These are phyloP conservation scores for Polyplosphaeria fusca DNA, from an alignment of 495 filamentous ascomycete genomes.

Conservation along the genomic window DNA sequence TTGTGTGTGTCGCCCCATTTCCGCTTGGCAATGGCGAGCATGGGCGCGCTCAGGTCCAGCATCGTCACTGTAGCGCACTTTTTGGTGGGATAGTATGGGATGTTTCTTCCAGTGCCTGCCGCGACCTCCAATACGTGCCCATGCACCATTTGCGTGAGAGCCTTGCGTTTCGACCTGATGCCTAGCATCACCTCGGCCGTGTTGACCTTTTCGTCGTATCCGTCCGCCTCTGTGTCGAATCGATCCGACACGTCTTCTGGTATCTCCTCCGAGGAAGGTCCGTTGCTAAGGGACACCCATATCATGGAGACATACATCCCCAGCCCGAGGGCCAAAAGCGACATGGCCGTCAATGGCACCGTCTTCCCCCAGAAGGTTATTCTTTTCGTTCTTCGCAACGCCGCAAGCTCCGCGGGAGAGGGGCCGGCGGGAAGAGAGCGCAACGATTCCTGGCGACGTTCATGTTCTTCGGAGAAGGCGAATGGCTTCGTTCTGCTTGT, in stretches of 20 bases:
- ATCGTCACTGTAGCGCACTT: constrained; percentile 54
- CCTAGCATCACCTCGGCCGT: constrained; percentile 35
- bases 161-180: constrained; percentile 25
- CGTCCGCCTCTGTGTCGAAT: constrained; percentile 38
- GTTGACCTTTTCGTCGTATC: constrained; percentile 40
- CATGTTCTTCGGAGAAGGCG: neutral
- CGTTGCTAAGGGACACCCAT: constrained; percentile 25
- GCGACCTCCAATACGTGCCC: constrained; percentile 88
- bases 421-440: too few relatives aligned
- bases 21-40: constrained; percentile 59
- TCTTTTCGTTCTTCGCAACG: neutral
- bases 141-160: constrained; percentile 41
- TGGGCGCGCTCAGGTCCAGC: constrained; percentile 61
- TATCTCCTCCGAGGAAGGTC: constrained; percentile 17
- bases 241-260: constrained; percentile 35
- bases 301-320: constrained; percentile 34
- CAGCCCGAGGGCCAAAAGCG: constrained; percentile 24
- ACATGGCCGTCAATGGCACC: constrained; percentile 15
- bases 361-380: constrained; percentile 2
- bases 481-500: neutral
- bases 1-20: constrained; percentile 56
- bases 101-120: constrained; percentile 87
- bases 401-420: neutral
- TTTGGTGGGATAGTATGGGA: constrained; percentile 63
- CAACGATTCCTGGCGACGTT: too few relatives aligned